Evolutionary conservation across 495 filamentous ascomycete genomes (phyloP).

Genomic region (Podospora pseudoanserina): DNA sequence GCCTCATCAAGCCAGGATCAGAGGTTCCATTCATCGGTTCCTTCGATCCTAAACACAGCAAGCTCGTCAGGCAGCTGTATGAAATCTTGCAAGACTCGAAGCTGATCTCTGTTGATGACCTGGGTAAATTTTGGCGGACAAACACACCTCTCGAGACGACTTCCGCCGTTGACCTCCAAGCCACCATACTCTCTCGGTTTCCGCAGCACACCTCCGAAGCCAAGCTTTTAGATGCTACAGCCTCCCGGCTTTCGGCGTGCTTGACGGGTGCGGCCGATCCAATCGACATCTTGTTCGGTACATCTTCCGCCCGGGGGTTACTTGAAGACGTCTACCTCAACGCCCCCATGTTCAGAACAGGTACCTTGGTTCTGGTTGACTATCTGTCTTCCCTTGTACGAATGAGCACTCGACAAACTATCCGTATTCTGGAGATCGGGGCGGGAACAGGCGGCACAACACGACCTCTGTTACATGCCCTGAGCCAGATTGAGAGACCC

Average conservation of each 20-base stretch:
- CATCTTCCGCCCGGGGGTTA: neutral
- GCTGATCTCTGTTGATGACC: neutral
- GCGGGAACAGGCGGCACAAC: conserved; percentile 52
- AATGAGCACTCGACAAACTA: neutral
- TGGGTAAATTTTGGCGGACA: neutral
- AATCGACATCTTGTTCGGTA: conserved; percentile 14
- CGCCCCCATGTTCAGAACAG: conserved; percentile 13
- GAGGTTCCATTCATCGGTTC: conserved; percentile 17
- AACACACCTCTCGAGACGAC: neutral
- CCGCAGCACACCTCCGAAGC: conserved; percentile 12
- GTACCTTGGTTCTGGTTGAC: neutral
- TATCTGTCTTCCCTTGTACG: neutral
- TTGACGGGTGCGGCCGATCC: conserved; percentile 16
- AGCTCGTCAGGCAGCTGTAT: conserved; percentile 33
- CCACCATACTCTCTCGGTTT: neutral
- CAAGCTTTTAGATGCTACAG: conserved; percentile 11
- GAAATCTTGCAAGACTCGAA: conserved; percentile 30
- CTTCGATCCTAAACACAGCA: conserved; percentile 22
- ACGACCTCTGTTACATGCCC: neutral
- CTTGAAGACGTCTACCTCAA: conserved; percentile 14
- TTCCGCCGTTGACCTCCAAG: neutral
- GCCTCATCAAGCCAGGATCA: conserved; percentile 19
- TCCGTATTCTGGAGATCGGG: conserved; percentile 47
- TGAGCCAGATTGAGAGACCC: conserved; percentile 33
- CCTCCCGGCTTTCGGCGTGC: conserved; percentile 17